Conservation (phyloP, 148 eudicot genomes). For the Rheum nobile region DNA sequence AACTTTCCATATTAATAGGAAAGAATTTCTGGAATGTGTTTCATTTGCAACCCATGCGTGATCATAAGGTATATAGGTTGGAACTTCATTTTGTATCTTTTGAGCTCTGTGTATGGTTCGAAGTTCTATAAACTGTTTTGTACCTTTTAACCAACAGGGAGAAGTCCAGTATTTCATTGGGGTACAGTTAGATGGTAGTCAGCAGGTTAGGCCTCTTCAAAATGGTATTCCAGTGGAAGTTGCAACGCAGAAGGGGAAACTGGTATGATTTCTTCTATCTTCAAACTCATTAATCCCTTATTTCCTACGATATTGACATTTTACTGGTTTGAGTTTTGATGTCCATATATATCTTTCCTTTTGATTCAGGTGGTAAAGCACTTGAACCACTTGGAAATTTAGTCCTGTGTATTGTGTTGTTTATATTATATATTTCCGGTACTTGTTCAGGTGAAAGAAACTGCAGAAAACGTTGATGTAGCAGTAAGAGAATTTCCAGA, state of each 20-base stretch:
- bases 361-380: background rate
- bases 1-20: slow-evolving; percentile 29
- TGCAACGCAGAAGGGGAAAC: slow-evolving; percentile 57
- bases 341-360: background rate
- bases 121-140: background rate
- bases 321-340: background rate
- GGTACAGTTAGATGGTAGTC: slow-evolving; percentile 54
- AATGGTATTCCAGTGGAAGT: slow-evolving; percentile 69
- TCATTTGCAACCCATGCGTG: slow-evolving; percentile 99
- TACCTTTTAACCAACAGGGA: slow-evolving; percentile 37
- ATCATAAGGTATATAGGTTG: slow-evolving; percentile 57
- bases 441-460: slow-evolving; percentile 68
- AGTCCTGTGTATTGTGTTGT: background rate
- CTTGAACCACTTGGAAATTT: background rate
- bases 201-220: slow-evolving; percentile 89
- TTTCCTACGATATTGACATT: background rate
- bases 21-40: slow-evolving; percentile 98
- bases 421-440: background rate
- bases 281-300: background rate
- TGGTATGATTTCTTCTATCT: slow-evolving; percentile 30
- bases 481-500: slow-evolving; percentile 97
- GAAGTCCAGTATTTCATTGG: slow-evolving; percentile 70
- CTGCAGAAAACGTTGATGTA: slow-evolving; percentile 79
- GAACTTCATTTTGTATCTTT: background rate
- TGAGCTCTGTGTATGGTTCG: background rate